Evolutionary conservation across 345 rosid species (phyloP).

Genomic region (Citrus medica): DNA sequence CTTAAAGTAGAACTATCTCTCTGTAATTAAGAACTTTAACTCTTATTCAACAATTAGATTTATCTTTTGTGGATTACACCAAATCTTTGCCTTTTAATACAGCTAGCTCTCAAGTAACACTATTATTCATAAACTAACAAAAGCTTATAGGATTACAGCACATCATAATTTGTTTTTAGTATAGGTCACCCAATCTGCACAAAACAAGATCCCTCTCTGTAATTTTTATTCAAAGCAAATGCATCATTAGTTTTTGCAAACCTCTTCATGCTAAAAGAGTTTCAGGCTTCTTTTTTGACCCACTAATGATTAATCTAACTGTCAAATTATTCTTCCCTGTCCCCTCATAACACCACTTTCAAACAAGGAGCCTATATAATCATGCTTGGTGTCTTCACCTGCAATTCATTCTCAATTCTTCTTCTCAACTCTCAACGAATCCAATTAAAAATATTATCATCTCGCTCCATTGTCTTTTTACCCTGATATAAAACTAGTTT

Average conservation of each 20-base stretch:
- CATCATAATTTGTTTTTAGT: not conserved
- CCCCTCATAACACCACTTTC: slow-evolving; percentile 19
- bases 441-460: slow-evolving; percentile 4
- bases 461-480: slow-evolving; percentile 6
- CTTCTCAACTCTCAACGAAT: slow-evolving; percentile 8
- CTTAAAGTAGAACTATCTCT: slow-evolving; percentile 26
- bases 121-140: slow-evolving; percentile 17
- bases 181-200: not conserved
- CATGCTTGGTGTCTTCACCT: slow-evolving; percentile 6
- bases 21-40: not conserved
- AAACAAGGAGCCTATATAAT: slow-evolving; percentile 12
- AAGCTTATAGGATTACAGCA: slow-evolving; percentile 14
- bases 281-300: slow-evolving; percentile 20
- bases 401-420: slow-evolving; percentile 9
- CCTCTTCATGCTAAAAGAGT: slow-evolving; percentile 2
- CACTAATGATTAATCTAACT: slow-evolving; percentile 20
- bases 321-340: slow-evolving; percentile 22
- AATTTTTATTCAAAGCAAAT: slow-evolving; percentile 1
- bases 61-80: slow-evolving; percentile 31
- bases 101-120: slow-evolving; percentile 20
- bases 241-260: slow-evolving; percentile 11
- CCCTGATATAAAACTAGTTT: not conserved
- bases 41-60: slow-evolving; percentile 15
- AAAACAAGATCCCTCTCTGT: not conserved
- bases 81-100: slow-evolving; percentile 25